phyloP scores from a whole-genome alignment of 2,329 filamentous ascomycete species.

The Lecanicillium sp. region DNA sequence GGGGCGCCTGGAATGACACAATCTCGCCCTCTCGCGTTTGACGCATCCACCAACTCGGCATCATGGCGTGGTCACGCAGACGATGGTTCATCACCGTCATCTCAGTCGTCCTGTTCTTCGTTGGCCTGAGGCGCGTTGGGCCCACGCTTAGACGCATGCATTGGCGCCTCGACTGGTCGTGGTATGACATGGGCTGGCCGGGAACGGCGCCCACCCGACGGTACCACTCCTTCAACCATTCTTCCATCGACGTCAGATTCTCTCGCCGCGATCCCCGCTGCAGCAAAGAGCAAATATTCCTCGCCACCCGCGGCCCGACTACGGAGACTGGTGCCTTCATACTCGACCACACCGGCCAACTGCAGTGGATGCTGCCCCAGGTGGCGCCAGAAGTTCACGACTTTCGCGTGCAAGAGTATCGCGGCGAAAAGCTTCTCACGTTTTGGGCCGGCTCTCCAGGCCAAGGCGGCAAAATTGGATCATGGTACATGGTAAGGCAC shows the following conservation, averaged over 20 bases:
- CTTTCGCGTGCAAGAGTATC: slow-evolving; percentile 14
- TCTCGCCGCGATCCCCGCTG: slow-evolving; percentile 5
- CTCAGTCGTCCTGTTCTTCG: neutral
- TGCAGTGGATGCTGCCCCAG: slow-evolving; percentile 19
- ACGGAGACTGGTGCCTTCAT: slow-evolving; percentile 11
- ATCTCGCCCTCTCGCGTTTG: too few species aligned
- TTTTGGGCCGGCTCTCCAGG: slow-evolving; percentile 31
- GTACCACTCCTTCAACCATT: slow-evolving; percentile 8
- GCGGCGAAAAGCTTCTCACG: slow-evolving; percentile 11
- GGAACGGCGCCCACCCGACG: slow-evolving; percentile 7
- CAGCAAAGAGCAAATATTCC: slow-evolving; percentile 6
- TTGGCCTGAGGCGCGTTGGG: neutral
- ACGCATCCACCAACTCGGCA: neutral
- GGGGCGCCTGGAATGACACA: too few species aligned
- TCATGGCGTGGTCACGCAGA: slow-evolving; percentile 4
- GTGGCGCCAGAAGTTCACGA: slow-evolving; percentile 7
- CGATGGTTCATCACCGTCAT: slow-evolving; percentile 1
- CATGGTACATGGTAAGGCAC: slow-evolving; percentile 33
- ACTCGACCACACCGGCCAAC: slow-evolving; percentile 18
- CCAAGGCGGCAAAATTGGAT: slow-evolving; percentile 34
- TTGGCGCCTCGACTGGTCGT: slow-evolving; percentile 9
- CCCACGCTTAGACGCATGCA: slow-evolving; percentile 4
- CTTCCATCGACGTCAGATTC: slow-evolving; percentile 7
- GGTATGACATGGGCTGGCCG: slow-evolving; percentile 6
- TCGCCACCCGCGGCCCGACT: slow-evolving; percentile 6